phyloP scores from a whole-genome alignment of 805 yeast species.

The Yamadazyma olivae region DNA sequence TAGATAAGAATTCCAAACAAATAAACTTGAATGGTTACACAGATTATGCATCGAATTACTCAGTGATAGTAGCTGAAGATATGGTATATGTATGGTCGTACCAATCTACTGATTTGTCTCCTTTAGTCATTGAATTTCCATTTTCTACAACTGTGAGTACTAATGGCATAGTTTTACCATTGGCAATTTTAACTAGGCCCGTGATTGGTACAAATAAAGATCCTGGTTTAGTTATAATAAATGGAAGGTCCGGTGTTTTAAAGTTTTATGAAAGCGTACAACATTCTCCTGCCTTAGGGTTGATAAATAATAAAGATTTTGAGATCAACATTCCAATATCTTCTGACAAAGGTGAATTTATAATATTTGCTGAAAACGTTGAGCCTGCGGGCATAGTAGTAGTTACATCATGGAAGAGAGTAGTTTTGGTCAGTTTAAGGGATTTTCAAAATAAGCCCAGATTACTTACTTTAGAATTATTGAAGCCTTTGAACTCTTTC shows the following conservation, averaged over 20 bases:
- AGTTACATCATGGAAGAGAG: conserved; percentile 68
- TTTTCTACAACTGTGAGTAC: conserved; percentile 23
- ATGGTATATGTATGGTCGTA: conserved; percentile 69
- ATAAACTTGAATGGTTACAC: conserved; percentile 36
- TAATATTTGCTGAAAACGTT: conserved; percentile 55
- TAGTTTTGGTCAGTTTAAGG: conserved; percentile 57
- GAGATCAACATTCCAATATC: conserved; percentile 39
- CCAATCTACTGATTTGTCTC: conserved; percentile 56
- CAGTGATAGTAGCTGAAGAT: conserved; percentile 47
- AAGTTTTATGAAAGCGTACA: conserved; percentile 74
- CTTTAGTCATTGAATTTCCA: conserved; percentile 55
- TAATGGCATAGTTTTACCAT: conserved; percentile 30
- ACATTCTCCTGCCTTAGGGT: conserved; percentile 63
- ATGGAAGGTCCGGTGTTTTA: conserved; percentile 55
- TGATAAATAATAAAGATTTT: conserved; percentile 44
- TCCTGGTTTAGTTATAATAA: conserved; percentile 72
- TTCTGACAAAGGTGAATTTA: conserved; percentile 44
- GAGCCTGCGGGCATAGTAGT: conserved; percentile 74
- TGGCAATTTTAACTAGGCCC: conserved; percentile 60
- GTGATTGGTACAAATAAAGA: conserved; percentile 44
- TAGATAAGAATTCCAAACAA: conserved; percentile 10
- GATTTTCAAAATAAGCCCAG: conserved; percentile 66
- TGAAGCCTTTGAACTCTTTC: conserved; percentile 15
- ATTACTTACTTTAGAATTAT: conserved; percentile 33
- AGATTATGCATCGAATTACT: conserved; percentile 47